Evolutionary conservation across 257 asterid genomes (phyloP).

Genomic region (Ligustrum vulgare): DNA sequence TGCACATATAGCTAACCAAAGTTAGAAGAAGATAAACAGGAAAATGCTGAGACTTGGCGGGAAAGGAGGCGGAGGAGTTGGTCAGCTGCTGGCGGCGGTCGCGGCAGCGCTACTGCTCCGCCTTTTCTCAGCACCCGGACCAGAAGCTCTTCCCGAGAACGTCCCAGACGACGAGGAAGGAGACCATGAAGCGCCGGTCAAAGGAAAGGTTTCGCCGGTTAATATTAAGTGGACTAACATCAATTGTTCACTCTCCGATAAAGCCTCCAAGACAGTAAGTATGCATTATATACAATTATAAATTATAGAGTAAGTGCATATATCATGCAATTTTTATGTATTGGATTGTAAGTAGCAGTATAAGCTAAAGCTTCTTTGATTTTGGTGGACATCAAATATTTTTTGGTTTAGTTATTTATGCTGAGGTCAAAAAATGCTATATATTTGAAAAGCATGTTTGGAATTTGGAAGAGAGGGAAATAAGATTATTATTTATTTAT

Average conservation of each 20-base stretch:
- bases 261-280: conserved; percentile 66
- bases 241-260: conserved; percentile 76
- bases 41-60: conserved; percentile 63
- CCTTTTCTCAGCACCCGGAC: conserved; percentile 67
- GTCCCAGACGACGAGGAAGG: conserved; percentile 37
- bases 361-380: background rate
- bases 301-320: background rate
- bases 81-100: conserved; percentile 77
- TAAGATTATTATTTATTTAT: too few species aligned
- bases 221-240: conserved; percentile 71
- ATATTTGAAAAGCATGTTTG: background rate
- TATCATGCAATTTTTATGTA: background rate
- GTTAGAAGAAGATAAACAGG: conserved; percentile 1
- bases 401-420: background rate
- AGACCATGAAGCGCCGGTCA: conserved; percentile 36
- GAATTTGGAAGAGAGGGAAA: background rate
- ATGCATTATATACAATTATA: background rate
- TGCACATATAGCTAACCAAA: background rate
- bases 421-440: background rate
- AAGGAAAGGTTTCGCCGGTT: conserved; percentile 67
- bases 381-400: background rate
- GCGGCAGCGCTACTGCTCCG: conserved; percentile 89
- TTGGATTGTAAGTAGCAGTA: background rate
- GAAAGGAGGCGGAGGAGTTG: conserved; percentile 68
- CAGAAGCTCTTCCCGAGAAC: conserved; percentile 48